These are phyloP conservation scores for Teratosphaeria nubilosa DNA, from an alignment of 2,329 filamentous ascomycete species.

Conservation along the genomic window DNA sequence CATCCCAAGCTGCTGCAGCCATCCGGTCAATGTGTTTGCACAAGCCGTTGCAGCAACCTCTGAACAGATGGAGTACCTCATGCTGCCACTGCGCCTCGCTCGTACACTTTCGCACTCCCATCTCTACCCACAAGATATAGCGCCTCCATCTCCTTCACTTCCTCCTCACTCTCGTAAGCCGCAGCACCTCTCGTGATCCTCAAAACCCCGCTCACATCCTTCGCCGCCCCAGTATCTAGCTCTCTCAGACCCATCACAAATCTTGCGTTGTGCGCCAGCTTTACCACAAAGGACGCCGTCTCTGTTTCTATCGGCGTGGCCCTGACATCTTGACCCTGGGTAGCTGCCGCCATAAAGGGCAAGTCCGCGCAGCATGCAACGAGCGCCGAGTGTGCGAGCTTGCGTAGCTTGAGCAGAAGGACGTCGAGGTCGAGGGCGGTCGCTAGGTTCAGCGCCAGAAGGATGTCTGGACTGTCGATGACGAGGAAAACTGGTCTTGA, in stretches of 20 bases:
- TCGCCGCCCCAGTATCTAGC: constrained; percentile 79
- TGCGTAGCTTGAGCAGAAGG: constrained; percentile 22
- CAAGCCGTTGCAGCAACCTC: neutral
- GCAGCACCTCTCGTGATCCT: constrained; percentile 56
- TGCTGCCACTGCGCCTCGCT: constrained; percentile 49
- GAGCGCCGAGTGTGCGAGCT: constrained; percentile 50
- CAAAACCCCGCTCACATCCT: constrained; percentile 81
- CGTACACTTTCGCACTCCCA: constrained; percentile 73
- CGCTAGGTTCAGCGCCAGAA: constrained; percentile 27
- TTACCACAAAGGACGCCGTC: constrained; percentile 60
- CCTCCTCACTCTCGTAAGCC: constrained; percentile 19
- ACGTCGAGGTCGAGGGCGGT: constrained; percentile 20
- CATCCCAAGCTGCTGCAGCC: neutral
- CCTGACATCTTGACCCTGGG: constrained; percentile 19
- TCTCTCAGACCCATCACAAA: constrained; percentile 61
- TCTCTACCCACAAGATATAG: constrained; percentile 74
- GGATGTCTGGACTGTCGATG: constrained; percentile 35
- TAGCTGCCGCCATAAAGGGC: constrained; percentile 49
- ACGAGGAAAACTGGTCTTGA: constrained; percentile 26
- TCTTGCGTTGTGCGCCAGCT: constrained; percentile 65
- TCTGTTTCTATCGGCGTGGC: constrained; percentile 58
- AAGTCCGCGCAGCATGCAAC: constrained; percentile 63
- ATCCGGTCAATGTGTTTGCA: neutral
- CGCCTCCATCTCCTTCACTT: constrained; percentile 53
- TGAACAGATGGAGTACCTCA: neutral